phyloP scores from a whole-genome alignment of 2,329 filamentous ascomycete genomes.

The Epichloe elymi region DNA sequence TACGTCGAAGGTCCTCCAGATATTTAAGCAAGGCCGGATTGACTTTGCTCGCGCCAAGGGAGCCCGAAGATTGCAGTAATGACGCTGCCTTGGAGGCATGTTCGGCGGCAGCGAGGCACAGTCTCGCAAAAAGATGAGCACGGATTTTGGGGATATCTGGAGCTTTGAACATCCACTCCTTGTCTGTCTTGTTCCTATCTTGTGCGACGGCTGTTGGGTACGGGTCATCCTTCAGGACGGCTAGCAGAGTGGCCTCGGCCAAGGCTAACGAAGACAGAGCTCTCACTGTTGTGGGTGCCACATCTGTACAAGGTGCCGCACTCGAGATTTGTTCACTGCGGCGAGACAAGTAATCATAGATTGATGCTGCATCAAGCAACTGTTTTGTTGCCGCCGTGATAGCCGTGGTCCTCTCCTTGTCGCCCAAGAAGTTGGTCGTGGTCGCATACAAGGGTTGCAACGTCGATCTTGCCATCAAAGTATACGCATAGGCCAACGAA shows the following conservation, averaged over 20 bases:
- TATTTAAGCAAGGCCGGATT: slow-evolving; percentile 59
- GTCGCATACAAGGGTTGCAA: slow-evolving; percentile 63
- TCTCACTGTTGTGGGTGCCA: slow-evolving; percentile 37
- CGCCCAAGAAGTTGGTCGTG: slow-evolving; percentile 43
- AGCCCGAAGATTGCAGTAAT: slow-evolving; percentile 28
- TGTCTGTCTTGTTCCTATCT: slow-evolving; percentile 67
- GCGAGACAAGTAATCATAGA: slow-evolving; percentile 59
- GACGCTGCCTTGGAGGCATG: slow-evolving; percentile 64
- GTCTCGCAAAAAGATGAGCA: slow-evolving; percentile 71
- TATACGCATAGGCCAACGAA: slow-evolving; percentile 62
- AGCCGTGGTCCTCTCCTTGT: slow-evolving; percentile 54
- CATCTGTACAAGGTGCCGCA: slow-evolving; percentile 36
- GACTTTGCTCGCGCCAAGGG: slow-evolving; percentile 33
- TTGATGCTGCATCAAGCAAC: slow-evolving; percentile 63
- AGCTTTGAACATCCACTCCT: slow-evolving; percentile 92
- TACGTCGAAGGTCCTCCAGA: slow-evolving; percentile 58
- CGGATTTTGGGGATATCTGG: slow-evolving; percentile 81
- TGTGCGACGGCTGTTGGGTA: slow-evolving; percentile 76
- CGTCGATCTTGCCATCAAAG: slow-evolving; percentile 55
- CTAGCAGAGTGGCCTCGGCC: slow-evolving; percentile 80
- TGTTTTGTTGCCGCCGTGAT: slow-evolving; percentile 64
- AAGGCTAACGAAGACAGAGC: slow-evolving; percentile 55
- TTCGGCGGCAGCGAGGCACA: slow-evolving; percentile 79
- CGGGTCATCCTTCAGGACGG: slow-evolving; percentile 87
- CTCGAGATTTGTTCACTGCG: slow-evolving; percentile 33